These are phyloP conservation scores for Trichoderma gracile DNA, from an alignment of 2,329 filamentous ascomycete species.

Conservation along the genomic window DNA sequence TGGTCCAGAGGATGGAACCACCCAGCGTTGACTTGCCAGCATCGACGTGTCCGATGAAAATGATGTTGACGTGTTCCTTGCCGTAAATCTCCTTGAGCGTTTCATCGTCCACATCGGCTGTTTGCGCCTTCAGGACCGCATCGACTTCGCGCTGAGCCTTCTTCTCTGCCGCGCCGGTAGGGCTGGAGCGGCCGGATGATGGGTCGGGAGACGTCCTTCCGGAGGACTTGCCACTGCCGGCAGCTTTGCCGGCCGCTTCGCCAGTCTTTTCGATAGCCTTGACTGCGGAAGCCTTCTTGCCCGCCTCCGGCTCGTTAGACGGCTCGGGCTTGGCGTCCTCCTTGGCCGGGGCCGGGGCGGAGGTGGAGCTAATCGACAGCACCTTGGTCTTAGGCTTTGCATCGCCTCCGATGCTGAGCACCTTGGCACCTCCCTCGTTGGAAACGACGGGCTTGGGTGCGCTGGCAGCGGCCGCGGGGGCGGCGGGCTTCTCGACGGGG, in stretches of 20 bases:
- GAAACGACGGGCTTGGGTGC: constrained; percentile 53
- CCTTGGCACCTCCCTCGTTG: constrained; percentile 62
- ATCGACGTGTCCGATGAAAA: constrained; percentile 97
- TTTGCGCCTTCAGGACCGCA: constrained; percentile 79
- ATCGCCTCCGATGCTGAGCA: constrained; percentile 66
- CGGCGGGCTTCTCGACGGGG: constrained; percentile 42
- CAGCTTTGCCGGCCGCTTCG: constrained; percentile 52
- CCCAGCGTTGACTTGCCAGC: constrained; percentile 96
- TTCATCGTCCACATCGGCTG: constrained; percentile 67
- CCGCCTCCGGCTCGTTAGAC: constrained; percentile 61
- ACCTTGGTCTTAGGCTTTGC: constrained; percentile 55
- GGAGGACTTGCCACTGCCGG: constrained; percentile 48
- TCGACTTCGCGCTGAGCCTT: constrained; percentile 67
- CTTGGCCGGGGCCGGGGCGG: constrained; percentile 37
- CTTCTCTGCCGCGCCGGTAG: constrained; percentile 58
- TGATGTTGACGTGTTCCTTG: constrained; percentile 90
- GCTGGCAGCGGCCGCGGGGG: constrained; percentile 47
- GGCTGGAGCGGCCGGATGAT: constrained; percentile 82
- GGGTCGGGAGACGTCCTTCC: constrained; percentile 80
- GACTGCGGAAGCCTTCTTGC: constrained; percentile 78
- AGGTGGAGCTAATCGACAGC: constrained; percentile 44
- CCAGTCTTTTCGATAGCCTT: constrained; percentile 94
- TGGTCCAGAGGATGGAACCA: constrained; percentile 87
- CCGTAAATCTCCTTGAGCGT: constrained; percentile 94
- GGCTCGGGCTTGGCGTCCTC: constrained; percentile 53